phyloP scores from a whole-genome alignment of 1,284 basidiomycete species.

The Rhodotorula glutinis region DNA sequence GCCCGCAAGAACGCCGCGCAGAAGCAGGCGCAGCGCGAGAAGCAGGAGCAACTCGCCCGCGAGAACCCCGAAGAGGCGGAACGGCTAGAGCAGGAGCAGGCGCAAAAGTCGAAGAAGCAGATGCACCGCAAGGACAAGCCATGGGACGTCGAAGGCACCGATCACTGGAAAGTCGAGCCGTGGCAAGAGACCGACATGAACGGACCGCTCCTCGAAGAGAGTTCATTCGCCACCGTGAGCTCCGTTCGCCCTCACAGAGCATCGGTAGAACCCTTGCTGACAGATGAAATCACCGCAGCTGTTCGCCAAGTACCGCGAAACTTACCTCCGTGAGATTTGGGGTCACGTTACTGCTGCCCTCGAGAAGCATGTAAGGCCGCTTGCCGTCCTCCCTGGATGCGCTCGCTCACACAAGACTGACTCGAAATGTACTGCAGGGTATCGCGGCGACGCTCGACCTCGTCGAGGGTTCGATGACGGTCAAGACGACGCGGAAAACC shows the following conservation, averaged over 20 bases:
- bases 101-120: conserved; percentile 61
- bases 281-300: conserved; percentile 49
- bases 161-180: conserved; percentile 67
- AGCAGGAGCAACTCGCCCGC: conserved; percentile 13
- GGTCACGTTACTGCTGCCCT: conserved; percentile 82
- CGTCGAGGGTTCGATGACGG: conserved; percentile 95
- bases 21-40: conserved; percentile 24
- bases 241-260: not conserved
- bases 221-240: conserved; percentile 77
- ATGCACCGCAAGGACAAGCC: conserved; percentile 83
- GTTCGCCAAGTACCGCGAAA: conserved; percentile 98
- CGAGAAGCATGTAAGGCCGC: conserved; percentile 66
- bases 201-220: conserved; percentile 89
- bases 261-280: not conserved
- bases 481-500: conserved; percentile 93
- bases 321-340: conserved; percentile 93
- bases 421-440: conserved; percentile 56
- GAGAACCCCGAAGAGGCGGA: conserved; percentile 23
- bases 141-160: conserved; percentile 99
- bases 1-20: conserved; percentile 39
- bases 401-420: not conserved
- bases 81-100: conserved; percentile 13
- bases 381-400: not conserved
- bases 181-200: conserved; percentile 66
- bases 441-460: conserved; percentile 89